Evolutionary conservation across 129 eudicot species (phyloP), one percentile per base, ranked within the genome.

Genomic region (Calendula officinalis): DNA sequence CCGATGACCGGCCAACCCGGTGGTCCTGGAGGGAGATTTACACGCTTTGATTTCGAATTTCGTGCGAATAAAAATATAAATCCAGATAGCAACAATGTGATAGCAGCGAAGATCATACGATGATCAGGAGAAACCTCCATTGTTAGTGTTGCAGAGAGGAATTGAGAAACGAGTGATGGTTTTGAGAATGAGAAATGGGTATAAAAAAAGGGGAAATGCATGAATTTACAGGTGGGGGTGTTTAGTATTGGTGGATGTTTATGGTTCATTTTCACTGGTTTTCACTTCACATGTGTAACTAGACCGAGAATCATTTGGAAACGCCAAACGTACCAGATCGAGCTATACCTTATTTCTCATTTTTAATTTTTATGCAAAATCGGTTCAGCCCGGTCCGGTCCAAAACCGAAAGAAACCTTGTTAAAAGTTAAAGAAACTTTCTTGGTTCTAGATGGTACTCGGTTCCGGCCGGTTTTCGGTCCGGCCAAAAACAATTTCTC

Each of bases 21-120:
- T 22, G 30, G 30, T 22, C 38, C 96, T 0, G 95, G 95, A 13
- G 97, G 97, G 2, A 85, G 83, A n/a, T 70, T 75, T 8, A 68
- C 37, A 0, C 62, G 70, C 22, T 77, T 77, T 0, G 77, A 63
- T 14, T 68, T 74, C 0, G 74, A 42, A 60, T 53, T 53, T 6
- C 34, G 57, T 22, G 83, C 40, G 12, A 76, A 14, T 15, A 73
- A 16, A 47, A 75, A 75, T 27, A 78, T 46, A 1, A 86, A 15
- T 22, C 47, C 55, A 2, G 86, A 82, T 3, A 72, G 2, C 5
- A 74, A 6, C 50, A 87, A 44, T 38, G 78, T 79, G 1, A 83
- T 10, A 7, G 84, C 52, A 10, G 88, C 57, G 70, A 81, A 83
- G 36, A 86, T 54, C 38, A 79, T 40, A 62, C 74, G 82, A 62